Percentiles rank a stretch among this genome's conserved stretches.
Evolutionary conservation across 73 alveolate species (phyloP).

Genomic region (Stentor roeselii): DNA sequence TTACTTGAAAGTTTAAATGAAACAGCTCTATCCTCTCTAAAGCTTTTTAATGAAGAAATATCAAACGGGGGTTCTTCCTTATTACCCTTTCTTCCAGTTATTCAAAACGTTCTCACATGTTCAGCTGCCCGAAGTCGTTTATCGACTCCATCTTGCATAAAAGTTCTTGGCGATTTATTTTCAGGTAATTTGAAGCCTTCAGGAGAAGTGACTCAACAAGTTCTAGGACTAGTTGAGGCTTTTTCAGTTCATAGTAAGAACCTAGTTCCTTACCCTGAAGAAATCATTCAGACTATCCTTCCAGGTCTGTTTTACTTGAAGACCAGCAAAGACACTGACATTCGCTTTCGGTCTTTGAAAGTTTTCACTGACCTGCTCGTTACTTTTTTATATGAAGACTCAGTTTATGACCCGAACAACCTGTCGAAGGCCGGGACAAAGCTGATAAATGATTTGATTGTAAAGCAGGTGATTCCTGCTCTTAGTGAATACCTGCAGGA

Average conservation of each 20-base stretch:
- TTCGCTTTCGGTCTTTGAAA: slow-evolving; percentile 68
- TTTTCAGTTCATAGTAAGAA: slow-evolving; percentile 32
- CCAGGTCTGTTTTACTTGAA: slow-evolving; percentile 18
- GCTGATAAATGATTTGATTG: slow-evolving; percentile 54
- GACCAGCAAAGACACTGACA: slow-evolving; percentile 33
- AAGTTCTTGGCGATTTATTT: neutral
- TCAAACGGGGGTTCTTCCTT: slow-evolving; percentile 33
- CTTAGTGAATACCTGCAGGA: slow-evolving; percentile 29
- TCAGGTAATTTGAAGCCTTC: slow-evolving; percentile 10
- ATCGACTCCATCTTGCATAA: slow-evolving; percentile 24
- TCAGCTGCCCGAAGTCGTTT: slow-evolving; percentile 22
- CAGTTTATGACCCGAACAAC: slow-evolving; percentile 62
- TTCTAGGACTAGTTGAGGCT: slow-evolving; percentile 34
- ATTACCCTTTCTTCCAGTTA: slow-evolving; percentile 32
- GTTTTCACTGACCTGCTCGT: slow-evolving; percentile 71
- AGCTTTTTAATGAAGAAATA: slow-evolving; percentile 52
- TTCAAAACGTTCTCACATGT: slow-evolving; percentile 36
- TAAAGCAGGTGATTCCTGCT: slow-evolving; percentile 50
- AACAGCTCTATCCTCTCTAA: slow-evolving; percentile 50
- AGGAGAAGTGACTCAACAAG: slow-evolving; percentile 32
- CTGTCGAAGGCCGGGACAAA: slow-evolving; percentile 55
- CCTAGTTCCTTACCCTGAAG: neutral
- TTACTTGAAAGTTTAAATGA: slow-evolving; percentile 57
- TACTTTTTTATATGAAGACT: slow-evolving; percentile 68
- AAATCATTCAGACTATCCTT: neutral